A percentile compares a stretch with the other conserved stretches of the same genome.
phyloP scores from a whole-genome alignment of 768 basidiomycete genomes.

The Gymnopilus junonius region DNA sequence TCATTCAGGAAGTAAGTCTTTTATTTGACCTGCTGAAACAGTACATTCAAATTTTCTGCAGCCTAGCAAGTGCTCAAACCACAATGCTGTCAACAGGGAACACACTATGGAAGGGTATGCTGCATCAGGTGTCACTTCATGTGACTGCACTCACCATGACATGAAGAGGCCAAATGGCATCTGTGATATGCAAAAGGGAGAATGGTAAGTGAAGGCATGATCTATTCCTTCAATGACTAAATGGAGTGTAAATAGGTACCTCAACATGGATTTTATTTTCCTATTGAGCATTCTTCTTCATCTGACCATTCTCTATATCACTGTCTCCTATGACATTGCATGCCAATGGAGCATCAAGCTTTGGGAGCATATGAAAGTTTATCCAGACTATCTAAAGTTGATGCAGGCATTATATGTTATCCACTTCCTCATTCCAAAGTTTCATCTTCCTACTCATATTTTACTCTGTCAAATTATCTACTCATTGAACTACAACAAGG shows the following conservation, averaged over 20 bases:
- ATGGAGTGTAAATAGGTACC: constrained; percentile 14
- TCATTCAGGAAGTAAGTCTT: constrained; percentile 2
- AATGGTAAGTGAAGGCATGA: constrained; percentile 25
- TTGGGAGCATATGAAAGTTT: constrained; percentile 16
- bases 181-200: constrained; percentile 37
- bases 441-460: constrained; percentile 28
- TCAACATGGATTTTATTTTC: constrained; percentile 33
- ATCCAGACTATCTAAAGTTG: not conserved
- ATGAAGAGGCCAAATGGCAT: constrained; percentile 27
- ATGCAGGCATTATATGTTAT: constrained; percentile 3
- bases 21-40: not conserved
- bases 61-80: constrained; percentile 21
- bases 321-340: constrained; percentile 29
- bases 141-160: constrained; percentile 30
- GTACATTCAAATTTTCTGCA: not conserved
- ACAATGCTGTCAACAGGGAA: constrained; percentile 20
- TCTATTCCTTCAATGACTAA: not conserved
- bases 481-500: constrained; percentile 27
- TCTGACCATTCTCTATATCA: constrained; percentile 5
- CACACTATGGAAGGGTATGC: constrained; percentile 14
- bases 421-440: constrained; percentile 34
- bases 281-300: constrained; percentile 13
- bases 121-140: constrained; percentile 26
- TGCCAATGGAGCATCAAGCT: constrained; percentile 26
- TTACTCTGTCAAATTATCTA: constrained; percentile 1